These are phyloP conservation scores for Aspergillus sclerotialis DNA, from an alignment of 2,329 filamentous ascomycete genomes.

Conservation along the genomic window DNA sequence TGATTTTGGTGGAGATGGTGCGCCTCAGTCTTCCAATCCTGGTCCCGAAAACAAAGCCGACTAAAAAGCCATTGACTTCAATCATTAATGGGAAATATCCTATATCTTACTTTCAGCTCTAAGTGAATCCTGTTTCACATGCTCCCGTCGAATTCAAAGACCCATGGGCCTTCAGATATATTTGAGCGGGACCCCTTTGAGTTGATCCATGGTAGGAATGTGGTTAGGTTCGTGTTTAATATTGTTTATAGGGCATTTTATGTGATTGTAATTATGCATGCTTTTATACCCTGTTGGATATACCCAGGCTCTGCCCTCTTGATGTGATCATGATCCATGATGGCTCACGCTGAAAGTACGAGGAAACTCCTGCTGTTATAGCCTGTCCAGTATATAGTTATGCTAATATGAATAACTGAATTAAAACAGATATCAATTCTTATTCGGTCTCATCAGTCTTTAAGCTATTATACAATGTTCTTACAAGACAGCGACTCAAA, in stretches of 20 bases:
- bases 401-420: background rate
- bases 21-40: slow-evolving; percentile 5
- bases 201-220: too few relatives aligned
- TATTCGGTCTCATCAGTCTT: too few relatives aligned
- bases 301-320: slow-evolving; percentile 1
- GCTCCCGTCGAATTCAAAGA: too few relatives aligned
- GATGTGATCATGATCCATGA: background rate
- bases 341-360: background rate
- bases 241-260: background rate
- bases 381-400: background rate
- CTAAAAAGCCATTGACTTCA: slow-evolving; percentile 13
- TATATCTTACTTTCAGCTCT: background rate
- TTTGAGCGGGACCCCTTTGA: too few relatives aligned
- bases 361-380: slow-evolving; percentile 4
- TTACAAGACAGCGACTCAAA: too few relatives aligned
- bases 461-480: too few relatives aligned
- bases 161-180: too few relatives aligned
- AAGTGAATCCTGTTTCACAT: background rate
- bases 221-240: background rate
- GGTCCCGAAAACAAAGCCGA: slow-evolving; percentile 3
- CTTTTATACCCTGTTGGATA: slow-evolving; percentile 10
- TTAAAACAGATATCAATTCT: too few relatives aligned
- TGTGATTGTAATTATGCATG: slow-evolving; percentile 6
- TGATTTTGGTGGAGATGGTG: slow-evolving; percentile 24
- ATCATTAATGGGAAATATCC: background rate